Conservation (phyloP, 208 protist species). For the Crithidia sp. region DNA sequence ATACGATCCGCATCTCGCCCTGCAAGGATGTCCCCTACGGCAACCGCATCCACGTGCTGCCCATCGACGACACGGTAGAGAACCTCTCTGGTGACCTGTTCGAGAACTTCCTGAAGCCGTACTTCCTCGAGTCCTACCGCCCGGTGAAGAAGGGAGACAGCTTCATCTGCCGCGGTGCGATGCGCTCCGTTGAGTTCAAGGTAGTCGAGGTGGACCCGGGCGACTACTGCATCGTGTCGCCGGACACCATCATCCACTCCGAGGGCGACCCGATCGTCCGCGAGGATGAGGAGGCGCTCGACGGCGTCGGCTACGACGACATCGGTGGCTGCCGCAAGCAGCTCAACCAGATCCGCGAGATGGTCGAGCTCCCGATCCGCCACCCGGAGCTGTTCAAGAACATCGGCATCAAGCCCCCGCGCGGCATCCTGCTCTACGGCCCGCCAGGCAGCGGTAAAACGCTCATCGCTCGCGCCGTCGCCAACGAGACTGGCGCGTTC, state of each 20-base stretch:
- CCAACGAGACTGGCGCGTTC: constrained; percentile 99
- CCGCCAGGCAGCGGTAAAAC: constrained; percentile 99
- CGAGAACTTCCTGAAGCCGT: constrained; percentile 99
- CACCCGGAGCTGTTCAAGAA: constrained; percentile 99
- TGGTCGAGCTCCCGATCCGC: constrained; percentile 99
- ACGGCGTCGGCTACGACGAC: constrained; percentile 98
- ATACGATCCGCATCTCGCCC: constrained; percentile 97
- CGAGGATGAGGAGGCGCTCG: constrained; percentile 98
- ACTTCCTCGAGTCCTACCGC: constrained; percentile 99
- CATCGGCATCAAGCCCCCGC: constrained; percentile 98
- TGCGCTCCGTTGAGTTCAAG: constrained; percentile 99
- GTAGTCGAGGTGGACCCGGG: constrained; percentile 99
- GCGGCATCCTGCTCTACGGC: constrained; percentile 99
- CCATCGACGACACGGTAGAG: constrained; percentile 99
- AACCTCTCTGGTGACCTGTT: constrained; percentile 99
- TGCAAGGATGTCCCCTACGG: constrained; percentile 98
- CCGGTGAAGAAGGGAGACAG: constrained; percentile 99
- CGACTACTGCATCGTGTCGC: constrained; percentile 98
- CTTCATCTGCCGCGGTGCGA: constrained; percentile 97
- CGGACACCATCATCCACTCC: constrained; percentile 99
- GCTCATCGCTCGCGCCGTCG: constrained; percentile 99
- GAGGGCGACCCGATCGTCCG: constrained; percentile 99
- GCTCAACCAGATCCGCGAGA: constrained; percentile 98
- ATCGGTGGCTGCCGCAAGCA: constrained; percentile 99
- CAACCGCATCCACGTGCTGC: constrained; percentile 98